Evolutionary conservation across 441 rosid genomes (phyloP), one percentile per base, ranked within the genome.

Genomic region (Melastoma candidum): DNA sequence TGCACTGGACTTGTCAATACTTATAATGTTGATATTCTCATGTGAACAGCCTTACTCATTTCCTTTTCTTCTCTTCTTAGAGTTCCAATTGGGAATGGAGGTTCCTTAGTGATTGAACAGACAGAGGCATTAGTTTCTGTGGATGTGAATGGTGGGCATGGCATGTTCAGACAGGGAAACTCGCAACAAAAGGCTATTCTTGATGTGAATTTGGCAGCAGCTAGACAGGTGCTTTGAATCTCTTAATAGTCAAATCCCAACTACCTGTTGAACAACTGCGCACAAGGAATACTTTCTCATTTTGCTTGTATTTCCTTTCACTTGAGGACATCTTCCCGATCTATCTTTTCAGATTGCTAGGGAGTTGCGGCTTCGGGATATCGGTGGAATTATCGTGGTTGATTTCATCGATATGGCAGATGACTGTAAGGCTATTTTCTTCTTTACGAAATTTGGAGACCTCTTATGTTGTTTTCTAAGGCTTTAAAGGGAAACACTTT

Each of bases 81-180:
- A 80, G 97, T 92, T 67, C 77, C 82, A 56, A 89, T 92, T 59
- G 81, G 81, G 27, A 83, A 72, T 56, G 98, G 98, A 63, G 98
- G 97, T 62, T 88, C 97, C 66, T 64, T 92, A 71, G 94, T 92
- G 69, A 88, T 92, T 72, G 98, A 92, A 74, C 97, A 88, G 72
- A 92, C 98, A 0, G 98, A 92, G 80, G 98, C 98, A 45, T 78
- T 92, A 59, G 98, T 92, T 66, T 85, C 98, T 29, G 78, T 92
- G 72, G 98, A 92, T 74, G 98, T 92, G 61, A 92, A 92, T 69
- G 97, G 98, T 10, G 98, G 98, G 57, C 98, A 88, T 73, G 89
- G 85, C 56, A 85, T 92, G 97, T 69, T 85, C 70, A 85, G 95
- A 63, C 85, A 79, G 66, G 87, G 84, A 48, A 79, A 83, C 66